Base-by-base conservation (phyloP, 148 eudicot genomes). In the Selenicereus undatus region DNA sequence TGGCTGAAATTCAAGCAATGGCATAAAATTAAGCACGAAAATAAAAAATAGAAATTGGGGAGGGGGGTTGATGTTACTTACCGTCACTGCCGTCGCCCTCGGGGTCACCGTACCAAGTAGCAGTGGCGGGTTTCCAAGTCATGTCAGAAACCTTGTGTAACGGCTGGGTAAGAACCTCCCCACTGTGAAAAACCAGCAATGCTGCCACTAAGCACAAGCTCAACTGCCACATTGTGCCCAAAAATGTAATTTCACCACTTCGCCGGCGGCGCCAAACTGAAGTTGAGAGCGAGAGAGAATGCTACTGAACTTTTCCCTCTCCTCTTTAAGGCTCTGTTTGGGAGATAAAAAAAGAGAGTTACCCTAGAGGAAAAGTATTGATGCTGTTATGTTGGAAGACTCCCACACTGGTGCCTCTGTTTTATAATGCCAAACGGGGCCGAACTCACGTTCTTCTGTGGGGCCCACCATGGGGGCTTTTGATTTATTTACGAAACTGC, bases 91-190 rank as follows among this genome's bases (percentile, higher is more conserved):
- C 99, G 77, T 96, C 99, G 45, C 99, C 99, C 16, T 91, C 87
- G 30, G 98, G 90, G 69, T 91, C 93, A 27, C 99, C 98, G 65
- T 97, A 97, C 99, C 99, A 97, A 0, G 98, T 97, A 29, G 99
- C 98, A 52, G 98, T 89, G 56, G 97, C 99, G 13, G 95, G 90
- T 32, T 83, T 80, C 99, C 99, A 97, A 81, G 84, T 92, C 16
- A 80, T 58, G 89, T 83, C 88, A 14, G 84, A 11, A 36, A 79
- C 54, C 68, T 32, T 74, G 75, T 52, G 82, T 75, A 76, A 78
- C 0, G 86, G 83, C 62, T 75, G 80, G 29, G 84, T 80, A 10
- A 74, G n/a, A 73, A 56, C 81, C 87, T 71, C 72, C 71, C 62
- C 85, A 78, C 43, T 56, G 60, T 69, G 54, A 8, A 78, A 80